phyloP scores from a whole-genome alignment of 2,329 filamentous ascomycete species.

The Arthrinium phaeospermum region DNA sequence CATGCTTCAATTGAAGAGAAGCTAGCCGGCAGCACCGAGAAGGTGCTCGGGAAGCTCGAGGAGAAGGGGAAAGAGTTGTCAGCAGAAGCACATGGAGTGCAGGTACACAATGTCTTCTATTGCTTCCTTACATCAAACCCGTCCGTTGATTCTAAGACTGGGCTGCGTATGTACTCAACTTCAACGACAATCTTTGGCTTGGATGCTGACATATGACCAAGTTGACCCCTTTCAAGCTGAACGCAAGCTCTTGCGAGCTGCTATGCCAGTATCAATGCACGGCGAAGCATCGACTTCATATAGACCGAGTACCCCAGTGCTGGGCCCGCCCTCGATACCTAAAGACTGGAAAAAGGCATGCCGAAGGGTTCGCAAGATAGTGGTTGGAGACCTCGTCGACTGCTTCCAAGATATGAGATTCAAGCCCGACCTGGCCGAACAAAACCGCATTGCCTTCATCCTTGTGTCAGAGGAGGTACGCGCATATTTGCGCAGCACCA shows the following conservation, averaged over 20 bases:
- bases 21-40: neutral
- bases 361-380: neutral
- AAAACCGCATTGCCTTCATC: constrained; percentile 25
- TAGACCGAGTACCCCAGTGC: neutral
- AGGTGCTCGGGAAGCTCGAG: neutral
- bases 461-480: constrained; percentile 24
- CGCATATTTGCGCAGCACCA: constrained; percentile 15
- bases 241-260: neutral
- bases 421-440: constrained; percentile 21
- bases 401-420: constrained; percentile 21
- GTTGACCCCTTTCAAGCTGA: constrained; percentile 16
- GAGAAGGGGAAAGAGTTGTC: neutral
- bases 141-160: constrained; percentile 23
- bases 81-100: neutral
- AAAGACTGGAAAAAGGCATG: neutral
- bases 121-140: constrained; percentile 23
- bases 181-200: neutral
- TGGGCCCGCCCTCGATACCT: neutral
- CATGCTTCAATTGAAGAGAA: constrained; percentile 20
- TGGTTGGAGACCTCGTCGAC: constrained; percentile 20
- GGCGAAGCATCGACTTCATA: neutral
- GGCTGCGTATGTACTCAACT: constrained; percentile 21
- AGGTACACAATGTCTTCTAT: constrained; percentile 25
- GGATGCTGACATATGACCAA: neutral
- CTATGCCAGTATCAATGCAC: neutral